Evolutionary conservation across 768 basidiomycete genomes (phyloP), one percentile per base, ranked within the genome.

Genomic region (Cytidiella melzeri): DNA sequence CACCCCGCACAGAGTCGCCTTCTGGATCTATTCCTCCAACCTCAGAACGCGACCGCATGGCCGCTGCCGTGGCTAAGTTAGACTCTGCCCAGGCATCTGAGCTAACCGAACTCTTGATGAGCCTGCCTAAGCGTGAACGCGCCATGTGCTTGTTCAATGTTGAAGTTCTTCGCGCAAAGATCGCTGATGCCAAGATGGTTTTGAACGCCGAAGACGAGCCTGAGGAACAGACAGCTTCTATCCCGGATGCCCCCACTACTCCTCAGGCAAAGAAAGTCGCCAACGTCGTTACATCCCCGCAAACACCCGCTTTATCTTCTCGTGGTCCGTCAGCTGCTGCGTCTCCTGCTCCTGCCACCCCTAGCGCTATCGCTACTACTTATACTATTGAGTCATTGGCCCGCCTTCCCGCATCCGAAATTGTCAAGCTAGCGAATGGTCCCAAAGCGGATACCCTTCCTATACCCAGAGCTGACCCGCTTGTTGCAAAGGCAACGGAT

Each of bases 141-240:
- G 91, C 90, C 0, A 77, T 94, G 80, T 93, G 92, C 67, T 71
- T 94, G 36, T 95, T 95, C 74, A 94, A 92, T 55, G 72, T 74
- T 11, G 90, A 93, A 57, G 76, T 90, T 24, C 73, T 94, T 21
- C 75, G 81, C 44, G 73, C 70, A 19, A 94, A 94, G 69, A 70
- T 94, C 18, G 76, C 76, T 1, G 91, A 92, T 56, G 92, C 92
- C 13, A 87, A 84, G 69, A 70, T 77, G 58, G 85, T 95, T 19
- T 65, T 95, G 51, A 87, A 91, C 37, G 83, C 79, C 53, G 80
- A 81, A 5, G 79, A 79, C 13, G 59, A 65, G 25, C 61, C 62
- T 7, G 55, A 59, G 34, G 36, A 48, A 47, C 12, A 34, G 7
- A 20, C 27, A n/a, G 24, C 58, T 5, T 70, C 81, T 3, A 70